A percentile compares a stretch with the other conserved stretches of the same genome.
These are phyloP conservation scores for Fomitopsis palustris DNA, from an alignment of 1,284 basidiomycete genomes.

Conservation along the genomic window DNA sequence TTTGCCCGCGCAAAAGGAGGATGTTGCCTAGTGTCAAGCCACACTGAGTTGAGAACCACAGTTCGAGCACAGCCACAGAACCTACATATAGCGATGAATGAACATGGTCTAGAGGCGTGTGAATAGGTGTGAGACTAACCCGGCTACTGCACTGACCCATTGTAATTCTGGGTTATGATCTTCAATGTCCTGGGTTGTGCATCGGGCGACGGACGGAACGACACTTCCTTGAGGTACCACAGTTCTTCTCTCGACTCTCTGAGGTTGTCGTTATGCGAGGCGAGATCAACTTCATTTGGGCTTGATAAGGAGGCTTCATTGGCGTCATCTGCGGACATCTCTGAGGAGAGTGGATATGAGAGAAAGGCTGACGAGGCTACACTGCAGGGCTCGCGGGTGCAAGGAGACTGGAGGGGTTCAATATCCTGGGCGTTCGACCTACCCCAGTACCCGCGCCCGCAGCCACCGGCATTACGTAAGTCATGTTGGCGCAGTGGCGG, in stretches of 20 bases:
- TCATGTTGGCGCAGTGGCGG: too few species aligned
- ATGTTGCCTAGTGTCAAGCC: conserved; percentile 62
- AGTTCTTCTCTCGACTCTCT: conserved; percentile 43
- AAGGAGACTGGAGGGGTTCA: too few species aligned
- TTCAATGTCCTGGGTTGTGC: conserved; percentile 38
- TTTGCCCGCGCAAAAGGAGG: conserved; percentile 74
- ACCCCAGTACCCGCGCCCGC: too few species aligned
- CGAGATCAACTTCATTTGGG: neutral
- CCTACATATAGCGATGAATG: conserved; percentile 84
- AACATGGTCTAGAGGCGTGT: conserved; percentile 65
- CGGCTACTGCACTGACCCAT: conserved; percentile 50
- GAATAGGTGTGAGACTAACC: conserved; percentile 3
- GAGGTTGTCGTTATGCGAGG: neutral
- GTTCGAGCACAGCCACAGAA: neutral
- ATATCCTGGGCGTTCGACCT: too few species aligned
- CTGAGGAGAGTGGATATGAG: too few species aligned
- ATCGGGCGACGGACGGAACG: conserved; percentile 40
- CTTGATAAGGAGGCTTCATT: too few species aligned
- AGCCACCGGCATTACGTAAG: too few species aligned
- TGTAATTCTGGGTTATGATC: conserved; percentile 82
- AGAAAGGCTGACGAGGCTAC: too few species aligned
- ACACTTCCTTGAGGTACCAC: conserved; percentile 76
- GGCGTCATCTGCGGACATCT: too few species aligned
- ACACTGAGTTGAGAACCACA: conserved; percentile 12
- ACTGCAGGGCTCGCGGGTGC: too few species aligned